These are phyloP conservation scores for Diaporthe longicolla DNA, from an alignment of 2,329 filamentous ascomycete species.

Conservation along the genomic window DNA sequence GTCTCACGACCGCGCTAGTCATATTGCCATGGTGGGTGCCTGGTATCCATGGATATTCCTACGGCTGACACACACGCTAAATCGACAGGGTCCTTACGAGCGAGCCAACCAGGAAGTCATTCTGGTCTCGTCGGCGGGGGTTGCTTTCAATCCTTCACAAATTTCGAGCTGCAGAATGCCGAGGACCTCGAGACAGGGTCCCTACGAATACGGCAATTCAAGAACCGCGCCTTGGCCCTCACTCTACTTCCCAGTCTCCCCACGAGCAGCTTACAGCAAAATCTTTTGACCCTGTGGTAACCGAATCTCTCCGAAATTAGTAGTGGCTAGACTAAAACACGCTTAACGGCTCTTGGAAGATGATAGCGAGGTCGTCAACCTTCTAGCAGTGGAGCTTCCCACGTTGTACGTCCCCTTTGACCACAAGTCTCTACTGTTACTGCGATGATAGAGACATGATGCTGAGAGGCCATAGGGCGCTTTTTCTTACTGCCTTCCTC, in stretches of 20 bases:
- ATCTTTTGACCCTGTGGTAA: neutral
- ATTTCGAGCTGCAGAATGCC: too few species aligned
- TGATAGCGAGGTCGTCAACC: neutral
- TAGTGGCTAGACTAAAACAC: neutral
- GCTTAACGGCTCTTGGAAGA: neutral
- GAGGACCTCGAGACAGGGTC: conserved; percentile 3
- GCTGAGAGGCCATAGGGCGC: neutral
- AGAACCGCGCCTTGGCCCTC: neutral
- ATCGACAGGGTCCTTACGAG: conserved; percentile 20
- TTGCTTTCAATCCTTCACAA: neutral
- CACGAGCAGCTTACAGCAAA: neutral
- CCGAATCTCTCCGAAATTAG: neutral
- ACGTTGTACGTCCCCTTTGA: neutral
- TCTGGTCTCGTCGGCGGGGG: neutral
- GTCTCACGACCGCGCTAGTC: neutral
- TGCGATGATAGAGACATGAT: neutral
- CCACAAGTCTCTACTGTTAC: neutral
- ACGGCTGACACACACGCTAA: neutral
- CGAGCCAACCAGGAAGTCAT: neutral
- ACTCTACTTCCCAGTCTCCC: neutral
- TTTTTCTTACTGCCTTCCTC: neutral
- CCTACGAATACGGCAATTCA: conserved; percentile 1
- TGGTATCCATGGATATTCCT: neutral
- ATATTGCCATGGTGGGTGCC: neutral
- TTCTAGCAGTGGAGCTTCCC: neutral